These are phyloP conservation scores for Piloderma croceum DNA, from an alignment of 768 basidiomycete genomes.

Conservation along the genomic window DNA sequence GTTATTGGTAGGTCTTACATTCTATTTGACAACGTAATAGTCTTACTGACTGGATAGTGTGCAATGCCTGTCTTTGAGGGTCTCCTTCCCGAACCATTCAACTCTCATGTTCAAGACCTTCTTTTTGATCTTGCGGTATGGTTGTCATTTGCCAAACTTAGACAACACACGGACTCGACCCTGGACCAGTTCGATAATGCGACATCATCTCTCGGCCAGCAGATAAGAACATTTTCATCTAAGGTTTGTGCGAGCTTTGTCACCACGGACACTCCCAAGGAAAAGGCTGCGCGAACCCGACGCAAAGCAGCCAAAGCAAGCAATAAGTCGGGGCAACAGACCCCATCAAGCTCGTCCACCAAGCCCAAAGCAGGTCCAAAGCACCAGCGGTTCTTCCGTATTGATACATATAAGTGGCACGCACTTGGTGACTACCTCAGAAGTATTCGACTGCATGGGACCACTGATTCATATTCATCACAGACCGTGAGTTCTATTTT, in stretches of 20 bases:
- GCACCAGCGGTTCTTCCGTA: conserved; percentile 14
- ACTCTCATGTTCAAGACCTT: conserved; percentile 18
- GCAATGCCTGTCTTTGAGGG: conserved; percentile 31
- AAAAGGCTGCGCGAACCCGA: conserved; percentile 3
- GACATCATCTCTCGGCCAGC: conserved; percentile 15
- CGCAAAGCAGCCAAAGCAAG: neutral
- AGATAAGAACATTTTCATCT: conserved; percentile 15
- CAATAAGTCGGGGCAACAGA: neutral
- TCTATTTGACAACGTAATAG: neutral
- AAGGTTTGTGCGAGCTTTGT: conserved; percentile 18
- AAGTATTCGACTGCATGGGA: conserved; percentile 16
- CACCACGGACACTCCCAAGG: conserved; percentile 15
- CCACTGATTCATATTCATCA: conserved; percentile 18
- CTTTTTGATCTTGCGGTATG: conserved; percentile 27
- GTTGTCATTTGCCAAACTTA: conserved; percentile 32
- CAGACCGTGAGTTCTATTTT: conserved; percentile 5
- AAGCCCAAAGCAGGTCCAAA: conserved; percentile 6
- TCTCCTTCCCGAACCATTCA: conserved; percentile 22
- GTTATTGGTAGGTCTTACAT: conserved; percentile 11
- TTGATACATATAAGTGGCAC: conserved; percentile 28
- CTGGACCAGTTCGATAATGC: conserved; percentile 17
- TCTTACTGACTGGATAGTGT: conserved; percentile 19
- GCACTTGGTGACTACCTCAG: conserved; percentile 22
- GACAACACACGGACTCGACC: conserved; percentile 22
- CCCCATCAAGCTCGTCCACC: neutral